Percentiles rank a stretch among this genome's conserved stretches.
Evolutionary conservation across 2,329 filamentous ascomycete species (phyloP).

Genomic region (Cercospora beticola): DNA sequence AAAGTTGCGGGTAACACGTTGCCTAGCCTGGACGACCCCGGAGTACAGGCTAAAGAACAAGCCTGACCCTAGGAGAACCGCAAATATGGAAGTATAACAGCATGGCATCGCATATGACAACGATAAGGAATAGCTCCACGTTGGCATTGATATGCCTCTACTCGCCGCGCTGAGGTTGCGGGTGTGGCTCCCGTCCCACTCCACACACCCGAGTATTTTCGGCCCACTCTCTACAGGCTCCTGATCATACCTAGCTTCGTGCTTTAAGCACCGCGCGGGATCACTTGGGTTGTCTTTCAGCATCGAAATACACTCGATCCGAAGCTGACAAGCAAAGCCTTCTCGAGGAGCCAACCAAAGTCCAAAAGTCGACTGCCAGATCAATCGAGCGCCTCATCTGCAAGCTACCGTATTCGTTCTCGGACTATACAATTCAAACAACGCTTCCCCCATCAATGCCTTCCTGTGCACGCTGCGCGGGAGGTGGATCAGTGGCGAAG

Average conservation of each 20-base stretch:
- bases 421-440: not conserved
- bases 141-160: constrained; percentile 1
- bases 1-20: constrained; percentile 4
- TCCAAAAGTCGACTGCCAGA: not conserved
- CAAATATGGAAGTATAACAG: not conserved
- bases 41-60: constrained; percentile 8
- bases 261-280: not conserved
- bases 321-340: not conserved
- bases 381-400: not conserved
- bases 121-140: constrained; percentile 7
- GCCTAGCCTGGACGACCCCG: not conserved
- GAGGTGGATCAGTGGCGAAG: not conserved
- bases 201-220: not conserved
- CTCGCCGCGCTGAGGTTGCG: not conserved
- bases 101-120: constrained; percentile 4
- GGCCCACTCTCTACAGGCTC: not conserved
- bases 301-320: not conserved
- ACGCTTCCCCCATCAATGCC: not conserved
- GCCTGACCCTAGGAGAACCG: constrained; percentile 1
- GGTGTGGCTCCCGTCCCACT: not conserved
- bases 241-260: not conserved
- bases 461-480: constrained; percentile 7
- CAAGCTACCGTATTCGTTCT: not conserved
- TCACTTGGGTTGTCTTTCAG: not conserved
- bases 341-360: not conserved